Percentiles rank a stretch among this genome's conserved stretches.
Evolutionary conservation across 495 filamentous ascomycete species (phyloP).

Genomic region (Podospora pseudocomata): DNA sequence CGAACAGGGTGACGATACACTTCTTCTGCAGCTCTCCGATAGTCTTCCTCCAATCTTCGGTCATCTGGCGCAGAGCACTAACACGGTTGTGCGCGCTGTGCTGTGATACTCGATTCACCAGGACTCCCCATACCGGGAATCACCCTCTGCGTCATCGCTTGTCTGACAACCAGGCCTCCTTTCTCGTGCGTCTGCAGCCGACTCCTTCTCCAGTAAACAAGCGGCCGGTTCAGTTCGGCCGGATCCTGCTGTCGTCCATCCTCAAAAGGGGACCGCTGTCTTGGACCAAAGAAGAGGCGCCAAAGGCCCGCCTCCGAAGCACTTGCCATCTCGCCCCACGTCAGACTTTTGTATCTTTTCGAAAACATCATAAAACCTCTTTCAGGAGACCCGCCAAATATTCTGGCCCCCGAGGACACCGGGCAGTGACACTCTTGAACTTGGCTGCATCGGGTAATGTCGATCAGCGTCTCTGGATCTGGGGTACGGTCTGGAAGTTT

Average conservation of each 20-base stretch:
- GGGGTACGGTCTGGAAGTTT: constrained; percentile 31
- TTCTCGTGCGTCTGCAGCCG: constrained; percentile 18
- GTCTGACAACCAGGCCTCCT: constrained; percentile 34
- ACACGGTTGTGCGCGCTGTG: constrained; percentile 37
- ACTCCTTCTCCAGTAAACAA: constrained; percentile 15
- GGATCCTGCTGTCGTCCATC: constrained; percentile 16
- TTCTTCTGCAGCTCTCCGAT: constrained; percentile 42
- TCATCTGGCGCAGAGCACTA: constrained; percentile 35
- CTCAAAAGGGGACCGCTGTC: constrained; percentile 21
- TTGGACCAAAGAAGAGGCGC: background rate
- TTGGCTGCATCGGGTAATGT: constrained; percentile 32
- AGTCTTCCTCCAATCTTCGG: constrained; percentile 9
- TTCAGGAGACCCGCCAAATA: background rate
- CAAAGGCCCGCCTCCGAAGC: constrained; percentile 5
- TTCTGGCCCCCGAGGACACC: constrained; percentile 13
- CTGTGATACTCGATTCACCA: constrained; percentile 42
- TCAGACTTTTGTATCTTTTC: background rate
- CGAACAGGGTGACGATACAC: constrained; percentile 21
- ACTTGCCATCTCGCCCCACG: background rate
- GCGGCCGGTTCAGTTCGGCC: constrained; percentile 20
- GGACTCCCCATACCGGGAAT: constrained; percentile 40
- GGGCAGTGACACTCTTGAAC: constrained; percentile 8
- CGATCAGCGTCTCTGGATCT: constrained; percentile 19
- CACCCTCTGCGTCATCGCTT: constrained; percentile 42
- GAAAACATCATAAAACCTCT: background rate